phyloP scores from a whole-genome alignment of 2,329 filamentous ascomycete genomes.

The Phaeosphaeria sp. region DNA sequence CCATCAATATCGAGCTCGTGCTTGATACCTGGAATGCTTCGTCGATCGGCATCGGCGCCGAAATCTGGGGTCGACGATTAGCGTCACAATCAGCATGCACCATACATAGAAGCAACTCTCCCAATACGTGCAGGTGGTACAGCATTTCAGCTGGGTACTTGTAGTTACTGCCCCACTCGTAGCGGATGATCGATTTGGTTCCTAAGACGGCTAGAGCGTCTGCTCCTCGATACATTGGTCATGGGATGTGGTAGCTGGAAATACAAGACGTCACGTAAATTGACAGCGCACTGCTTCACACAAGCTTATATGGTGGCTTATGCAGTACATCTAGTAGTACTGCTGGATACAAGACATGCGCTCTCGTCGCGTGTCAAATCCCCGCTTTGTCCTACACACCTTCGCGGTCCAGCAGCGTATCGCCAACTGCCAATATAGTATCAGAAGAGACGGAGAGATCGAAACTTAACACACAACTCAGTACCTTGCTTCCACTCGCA shows the following conservation, averaged over 20 bases:
- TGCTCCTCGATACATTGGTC: slow-evolving; percentile 6
- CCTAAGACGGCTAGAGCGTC: neutral
- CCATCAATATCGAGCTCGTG: slow-evolving; percentile 1
- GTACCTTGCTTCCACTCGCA: neutral
- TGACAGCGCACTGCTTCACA: neutral
- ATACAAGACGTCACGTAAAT: neutral
- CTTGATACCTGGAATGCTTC: slow-evolving; percentile 1
- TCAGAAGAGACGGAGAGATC: too few species aligned
- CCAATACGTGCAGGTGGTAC: neutral
- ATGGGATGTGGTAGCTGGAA: slow-evolving; percentile 13
- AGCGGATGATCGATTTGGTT: neutral
- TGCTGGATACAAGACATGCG: neutral
- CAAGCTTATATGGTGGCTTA: neutral
- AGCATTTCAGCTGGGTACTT: neutral
- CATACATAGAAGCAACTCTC: neutral
- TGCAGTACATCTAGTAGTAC: neutral
- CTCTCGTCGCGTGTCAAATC: neutral
- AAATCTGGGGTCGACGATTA: slow-evolving; percentile 3
- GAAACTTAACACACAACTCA: neutral
- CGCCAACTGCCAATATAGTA: too few species aligned
- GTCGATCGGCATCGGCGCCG: neutral
- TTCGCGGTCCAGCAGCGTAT: too few species aligned
- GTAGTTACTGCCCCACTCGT: neutral
- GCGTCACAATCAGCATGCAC: slow-evolving; percentile 2
- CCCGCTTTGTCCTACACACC: neutral